Evolutionary conservation across 768 basidiomycete species (phyloP).

Genomic region (Lentinus brumalis): DNA sequence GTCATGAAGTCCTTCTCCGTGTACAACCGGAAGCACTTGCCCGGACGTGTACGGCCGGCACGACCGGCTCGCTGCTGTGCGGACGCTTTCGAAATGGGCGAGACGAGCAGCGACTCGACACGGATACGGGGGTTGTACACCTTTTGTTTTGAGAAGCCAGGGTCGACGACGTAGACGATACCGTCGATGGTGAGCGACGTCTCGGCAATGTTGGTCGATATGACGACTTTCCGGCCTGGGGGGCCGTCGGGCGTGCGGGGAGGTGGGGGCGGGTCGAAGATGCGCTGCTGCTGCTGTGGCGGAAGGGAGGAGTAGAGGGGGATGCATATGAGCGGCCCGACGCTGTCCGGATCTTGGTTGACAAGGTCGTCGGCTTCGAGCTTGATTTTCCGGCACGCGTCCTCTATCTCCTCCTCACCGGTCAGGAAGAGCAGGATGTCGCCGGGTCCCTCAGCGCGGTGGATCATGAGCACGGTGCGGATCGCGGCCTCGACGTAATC

Average conservation of each 20-base stretch:
- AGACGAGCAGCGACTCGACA: constrained; percentile 90
- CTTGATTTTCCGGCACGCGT: constrained; percentile 92
- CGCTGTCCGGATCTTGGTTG: constrained; percentile 67
- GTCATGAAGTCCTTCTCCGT: constrained; percentile 97
- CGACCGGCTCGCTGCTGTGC: constrained; percentile 96
- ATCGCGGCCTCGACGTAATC: constrained; percentile 98
- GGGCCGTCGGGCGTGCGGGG: constrained; percentile 65
- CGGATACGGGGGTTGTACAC: constrained; percentile 98
- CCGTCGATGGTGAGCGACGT: constrained; percentile 98
- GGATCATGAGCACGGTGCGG: constrained; percentile 95
- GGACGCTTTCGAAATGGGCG: constrained; percentile 95
- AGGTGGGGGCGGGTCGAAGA: constrained; percentile 87
- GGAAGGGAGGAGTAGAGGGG: constrained; percentile 96
- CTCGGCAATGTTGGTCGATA: constrained; percentile 97
- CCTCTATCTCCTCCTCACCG: constrained; percentile 98
- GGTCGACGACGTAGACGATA: constrained; percentile 99
- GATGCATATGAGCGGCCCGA: constrained; percentile 88
- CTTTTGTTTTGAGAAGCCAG: constrained; percentile 97
- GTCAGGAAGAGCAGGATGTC: constrained; percentile 95
- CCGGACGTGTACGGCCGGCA: constrained; percentile 93
- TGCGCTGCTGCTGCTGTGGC: constrained; percentile 92
- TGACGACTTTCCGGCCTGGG: constrained; percentile 89
- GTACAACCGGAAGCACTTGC: constrained; percentile 96
- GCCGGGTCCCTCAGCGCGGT: constrained; percentile 91
- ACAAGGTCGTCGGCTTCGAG: constrained; percentile 84